Base-by-base conservation (phyloP, 148 eudicot genomes). In the Amaranthus palmeri region DNA sequence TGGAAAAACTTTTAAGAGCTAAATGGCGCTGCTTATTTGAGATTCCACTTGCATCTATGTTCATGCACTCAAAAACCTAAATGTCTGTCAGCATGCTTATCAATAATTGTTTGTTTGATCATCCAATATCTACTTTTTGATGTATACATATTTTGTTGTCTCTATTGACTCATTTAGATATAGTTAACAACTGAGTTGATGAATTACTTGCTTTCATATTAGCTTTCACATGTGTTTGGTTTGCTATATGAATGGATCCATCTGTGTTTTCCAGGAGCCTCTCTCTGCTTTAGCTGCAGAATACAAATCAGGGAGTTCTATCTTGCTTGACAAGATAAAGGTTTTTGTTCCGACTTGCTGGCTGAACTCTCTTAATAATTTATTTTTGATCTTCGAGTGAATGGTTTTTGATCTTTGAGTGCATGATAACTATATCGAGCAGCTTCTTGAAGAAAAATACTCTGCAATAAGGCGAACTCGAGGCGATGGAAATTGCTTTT, bases 401-500 rank as follows among this genome's bases (percentile, higher is more conserved):
- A 25, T 25, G 36, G 36, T 25, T 25, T 25, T 25, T 25, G 36
- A 25, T 25, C 36, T 25, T 25, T 51, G 36, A 54, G 13, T 68
- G 59, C 56, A 54, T 62, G 14, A 8, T 48, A 53, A 8, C 52
- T 13, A 25, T 65, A 12, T 49, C 65, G 18, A 72, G 72, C 86
- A 91, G 97, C 80, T 93, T 77, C 91, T 93, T 64, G 75, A 64
- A 10, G 83, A 87, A 70, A 81, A 88, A 65, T 93, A 85, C 82
- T 80, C 87, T 72, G 90, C 87, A 51, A 88, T 95, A 56, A 84
- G 98, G 78, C 88, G 98, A 68, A 85, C 96, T 7, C 77, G 91
- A n/a, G 97, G 98, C 66, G 98, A 95, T 84, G 98, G 98, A 59
- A 93, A 95, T 67, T 95, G 97, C 81, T 95, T 95, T 78, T 95